Evolutionary conservation across 1,139 yeast species (phyloP).

Genomic region (Geotrichum aggregatum): DNA sequence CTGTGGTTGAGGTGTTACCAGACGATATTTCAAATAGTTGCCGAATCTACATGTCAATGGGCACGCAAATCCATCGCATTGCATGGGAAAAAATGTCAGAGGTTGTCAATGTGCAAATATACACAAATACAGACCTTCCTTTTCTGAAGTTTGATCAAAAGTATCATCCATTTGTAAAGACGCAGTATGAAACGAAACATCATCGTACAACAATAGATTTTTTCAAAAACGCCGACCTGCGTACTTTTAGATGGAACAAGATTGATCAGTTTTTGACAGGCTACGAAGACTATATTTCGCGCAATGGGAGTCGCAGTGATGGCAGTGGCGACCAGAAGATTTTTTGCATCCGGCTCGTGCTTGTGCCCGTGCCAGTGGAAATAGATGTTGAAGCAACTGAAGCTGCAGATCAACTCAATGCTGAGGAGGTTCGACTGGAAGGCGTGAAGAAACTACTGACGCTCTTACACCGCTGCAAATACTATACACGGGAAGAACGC

Average conservation of each 20-base stretch:
- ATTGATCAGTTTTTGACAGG: constrained; percentile 90
- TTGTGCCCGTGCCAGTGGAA: constrained; percentile 67
- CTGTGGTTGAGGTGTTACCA: constrained; percentile 41
- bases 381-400: constrained; percentile 24
- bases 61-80: constrained; percentile 80
- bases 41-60: constrained; percentile 68
- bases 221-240: constrained; percentile 49
- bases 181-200: constrained; percentile 73
- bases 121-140: constrained; percentile 39
- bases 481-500: constrained; percentile 46
- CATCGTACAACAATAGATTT: constrained; percentile 52
- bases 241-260: constrained; percentile 79
- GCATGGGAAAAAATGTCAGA: constrained; percentile 55
- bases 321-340: constrained; percentile 46
- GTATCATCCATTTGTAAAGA: constrained; percentile 56
- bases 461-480: constrained; percentile 58
- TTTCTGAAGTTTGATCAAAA: constrained; percentile 19
- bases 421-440: constrained; percentile 83
- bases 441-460: constrained; percentile 73
- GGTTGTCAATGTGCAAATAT: constrained; percentile 71
- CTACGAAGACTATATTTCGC: constrained; percentile 62
- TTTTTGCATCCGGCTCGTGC: constrained; percentile 74
- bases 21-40: constrained; percentile 49
- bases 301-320: too few species aligned
- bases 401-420: constrained; percentile 53